Evolutionary conservation across 176 grass and related monocot species (phyloP).

Genomic region (Bromus sterilis): DNA sequence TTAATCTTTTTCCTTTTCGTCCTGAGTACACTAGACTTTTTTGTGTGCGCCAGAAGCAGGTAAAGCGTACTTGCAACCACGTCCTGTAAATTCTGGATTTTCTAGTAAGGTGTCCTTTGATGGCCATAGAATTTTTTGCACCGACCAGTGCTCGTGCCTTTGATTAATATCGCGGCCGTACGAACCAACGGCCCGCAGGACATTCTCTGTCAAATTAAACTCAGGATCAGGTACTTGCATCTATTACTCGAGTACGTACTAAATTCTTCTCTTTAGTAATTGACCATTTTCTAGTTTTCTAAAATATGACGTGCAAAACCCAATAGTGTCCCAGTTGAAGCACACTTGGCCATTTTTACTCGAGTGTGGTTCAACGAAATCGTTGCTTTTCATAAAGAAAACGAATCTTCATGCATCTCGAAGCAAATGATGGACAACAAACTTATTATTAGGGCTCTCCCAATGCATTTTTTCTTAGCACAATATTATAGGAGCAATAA

Average conservation of each 20-base stretch:
- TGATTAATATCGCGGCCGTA: neutral
- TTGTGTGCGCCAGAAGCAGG: too few species aligned
- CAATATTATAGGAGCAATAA: too few species aligned
- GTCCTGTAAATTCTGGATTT: conserved; percentile 5
- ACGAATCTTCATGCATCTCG: neutral
- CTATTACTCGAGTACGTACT: too few species aligned
- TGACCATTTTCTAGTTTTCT: neutral
- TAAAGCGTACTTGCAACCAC: neutral
- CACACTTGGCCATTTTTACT: neutral
- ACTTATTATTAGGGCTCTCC: neutral
- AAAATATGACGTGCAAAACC: neutral
- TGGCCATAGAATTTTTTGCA: neutral
- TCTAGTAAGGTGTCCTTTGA: neutral
- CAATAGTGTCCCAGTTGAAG: neutral
- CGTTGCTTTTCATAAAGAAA: neutral
- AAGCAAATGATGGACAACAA: neutral
- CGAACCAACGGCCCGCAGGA: too few species aligned
- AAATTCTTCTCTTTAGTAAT: too few species aligned
- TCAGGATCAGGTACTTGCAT: neutral
- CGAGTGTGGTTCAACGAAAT: neutral
- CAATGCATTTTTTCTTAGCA: too few species aligned
- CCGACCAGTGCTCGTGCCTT: neutral
- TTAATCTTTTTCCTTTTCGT: neutral
- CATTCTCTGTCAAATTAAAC: neutral
- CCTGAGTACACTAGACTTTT: too few species aligned